Evolutionary conservation across 2,329 filamentous ascomycete species (phyloP), one percentile per base, ranked within the genome.

Genomic region (Pseudocercospora pini-densiflorae): DNA sequence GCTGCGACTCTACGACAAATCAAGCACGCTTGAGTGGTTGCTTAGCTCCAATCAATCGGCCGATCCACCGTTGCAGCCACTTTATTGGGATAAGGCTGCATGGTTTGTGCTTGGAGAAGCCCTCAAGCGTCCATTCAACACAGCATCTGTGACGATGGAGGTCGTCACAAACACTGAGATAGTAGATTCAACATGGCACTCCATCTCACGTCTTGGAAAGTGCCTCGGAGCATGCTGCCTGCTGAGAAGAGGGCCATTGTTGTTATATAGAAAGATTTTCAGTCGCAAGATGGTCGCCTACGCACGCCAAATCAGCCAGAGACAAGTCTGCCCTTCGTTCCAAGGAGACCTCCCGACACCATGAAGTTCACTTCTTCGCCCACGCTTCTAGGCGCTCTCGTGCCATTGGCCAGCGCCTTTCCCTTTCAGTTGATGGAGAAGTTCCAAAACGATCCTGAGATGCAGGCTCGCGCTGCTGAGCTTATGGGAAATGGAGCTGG

Each of bases 281-380:
- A 31, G 5, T 31, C 9, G 29, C 16, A n/a, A 47, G 43, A 47
- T 47, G 43, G 16, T 5, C 5, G 16, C 45, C 6, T 16, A 45
- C 43, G 43, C 43, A 16, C 43, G 10, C 10, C 43, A 1, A 21
- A 1, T 45, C 12, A 45, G 10, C 5, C 7, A 16, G 21, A 23
- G 45, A 49, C 45, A n/a, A 59, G 23, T 16, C 31, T 43, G 16
- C 12, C 4, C 16, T 58, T 29, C 54, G 12, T 29, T 29, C 19
- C n/a, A 16, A 29, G n/a, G n/a, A 1, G 5, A 12, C 16, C 21
- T 33, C 24, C 27, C 12, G 43, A 33, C 68, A 60, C 31, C 60
- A 71, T 71, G 69, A 71, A 68, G 59, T 58, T 68, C 59, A 53
- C 65, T 5, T 61, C 69, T 29, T 40, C 67, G 8, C 33, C 63